Evolutionary conservation across 73 alveolate species (phyloP), one percentile per base, ranked within the genome.

Genomic region (Durusdinium trenchii): DNA sequence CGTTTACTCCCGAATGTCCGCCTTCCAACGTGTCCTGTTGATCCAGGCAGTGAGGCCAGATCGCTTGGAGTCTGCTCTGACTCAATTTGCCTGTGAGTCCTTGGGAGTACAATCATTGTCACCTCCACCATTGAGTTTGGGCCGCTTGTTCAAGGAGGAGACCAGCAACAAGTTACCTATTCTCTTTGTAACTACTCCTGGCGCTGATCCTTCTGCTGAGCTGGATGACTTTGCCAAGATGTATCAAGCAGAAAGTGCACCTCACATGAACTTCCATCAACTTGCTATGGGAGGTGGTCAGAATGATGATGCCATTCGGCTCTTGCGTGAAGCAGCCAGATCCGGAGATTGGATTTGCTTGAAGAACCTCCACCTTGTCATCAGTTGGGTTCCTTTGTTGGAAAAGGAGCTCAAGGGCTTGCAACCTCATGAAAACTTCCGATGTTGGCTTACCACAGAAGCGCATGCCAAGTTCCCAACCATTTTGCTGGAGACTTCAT

Each of bases 201-300:
- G 99, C 54, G 99, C 99, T 64, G 99, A 99, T 99, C 99, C 99
- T 42, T 99, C 99, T 20, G 99, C 99, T 81, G 99, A 99, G 99
- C 99, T 99, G 54, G 99, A 99, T 99, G 99, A 99, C 95, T 99
- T 99, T 96, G 99, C 99, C 35, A 99, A 99, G 50, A 82, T 78
- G 76, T 67, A 82, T n/a, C 81, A 86, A 5, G 62, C 60, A 30
- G 99, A 81, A 5, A 16, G 36, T 14, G 94, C 76, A n/a, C 87
- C 94, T 9, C 40, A 75, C 43, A 99, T 99, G 73, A 99, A 99
- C 99, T 99, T 99, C 99, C 99, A 99, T 40, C 99, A 99, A 99
- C 99, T 99, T 95, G 99, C 99, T 48, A 99, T 99, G 99, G 99
- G 99, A 98, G 99, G 99, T 54, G 99, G 99, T 57, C 99, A 99